Evolutionary conservation across 108 stramenopile genomes (phyloP).

Genomic region (Bacterosira constricta): DNA sequence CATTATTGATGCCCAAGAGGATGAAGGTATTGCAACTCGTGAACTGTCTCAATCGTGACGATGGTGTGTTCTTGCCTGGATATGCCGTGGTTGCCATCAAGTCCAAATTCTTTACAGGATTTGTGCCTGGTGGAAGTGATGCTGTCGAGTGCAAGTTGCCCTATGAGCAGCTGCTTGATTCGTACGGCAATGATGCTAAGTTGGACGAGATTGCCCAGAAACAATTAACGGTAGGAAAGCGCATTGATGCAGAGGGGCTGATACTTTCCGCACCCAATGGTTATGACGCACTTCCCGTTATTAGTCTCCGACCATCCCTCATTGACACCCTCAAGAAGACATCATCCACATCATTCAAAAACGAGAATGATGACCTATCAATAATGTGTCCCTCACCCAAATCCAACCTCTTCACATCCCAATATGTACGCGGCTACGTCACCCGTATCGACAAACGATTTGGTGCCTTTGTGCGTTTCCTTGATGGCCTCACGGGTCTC

Average conservation of each 20-base stretch:
- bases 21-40: conserved; percentile 81
- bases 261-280: conserved; percentile 64
- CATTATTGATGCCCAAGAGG: conserved; percentile 64
- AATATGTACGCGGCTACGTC: conserved; percentile 70
- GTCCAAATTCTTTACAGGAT: conserved; percentile 66
- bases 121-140: conserved; percentile 10
- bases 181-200: conserved; percentile 57
- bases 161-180: conserved; percentile 78
- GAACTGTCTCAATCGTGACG: conserved; percentile 45
- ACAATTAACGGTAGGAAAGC: conserved; percentile 71
- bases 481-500: conserved; percentile 80
- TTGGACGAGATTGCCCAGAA: conserved; percentile 63
- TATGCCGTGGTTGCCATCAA: conserved; percentile 81
- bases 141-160: conserved; percentile 80
- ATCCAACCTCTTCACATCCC: conserved; percentile 70
- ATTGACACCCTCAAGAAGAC: conserved; percentile 53
- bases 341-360: conserved; percentile 4
- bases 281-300: conserved; percentile 57
- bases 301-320: conserved; percentile 68
- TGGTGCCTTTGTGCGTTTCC: conserved; percentile 86
- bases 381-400: conserved; percentile 57
- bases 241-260: conserved; percentile 69
- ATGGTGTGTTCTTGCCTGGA: conserved; percentile 67
- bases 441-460: conserved; percentile 67
- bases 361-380: conserved; percentile 12